These are phyloP conservation scores for Cymbopogon flexuosus DNA, from an alignment of 202 grass and related monocot genomes.

Conservation along the genomic window DNA sequence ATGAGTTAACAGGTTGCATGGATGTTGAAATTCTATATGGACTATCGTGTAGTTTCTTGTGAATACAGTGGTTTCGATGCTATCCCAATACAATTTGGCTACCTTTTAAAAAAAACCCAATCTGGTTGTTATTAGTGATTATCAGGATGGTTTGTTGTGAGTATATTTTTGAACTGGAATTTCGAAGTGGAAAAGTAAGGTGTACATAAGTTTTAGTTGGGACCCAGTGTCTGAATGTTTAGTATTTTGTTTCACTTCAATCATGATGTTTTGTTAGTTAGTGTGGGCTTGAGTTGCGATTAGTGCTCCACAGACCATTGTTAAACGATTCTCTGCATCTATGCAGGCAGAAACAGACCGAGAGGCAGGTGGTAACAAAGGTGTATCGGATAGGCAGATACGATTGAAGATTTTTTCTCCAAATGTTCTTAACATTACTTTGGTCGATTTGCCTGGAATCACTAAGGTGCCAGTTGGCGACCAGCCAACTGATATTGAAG, in stretches of 20 bases:
- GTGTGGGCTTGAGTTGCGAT: neutral
- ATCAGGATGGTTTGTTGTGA: neutral
- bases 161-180: neutral
- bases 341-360: slow-evolving; percentile 84
- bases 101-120: neutral
- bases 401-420: slow-evolving; percentile 94
- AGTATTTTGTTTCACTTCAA: neutral
- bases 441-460: slow-evolving; percentile 96
- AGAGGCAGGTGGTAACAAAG: slow-evolving; percentile 89
- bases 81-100: neutral
- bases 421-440: slow-evolving; percentile 94
- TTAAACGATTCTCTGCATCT: neutral
- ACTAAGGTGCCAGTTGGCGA: slow-evolving; percentile 98
- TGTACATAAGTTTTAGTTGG: slow-evolving; percentile 7
- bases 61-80: neutral
- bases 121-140: neutral
- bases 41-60: neutral
- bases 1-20: neutral
- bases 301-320: neutral
- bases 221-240: neutral
- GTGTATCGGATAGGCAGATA: slow-evolving; percentile 94
- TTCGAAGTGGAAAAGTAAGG: neutral
- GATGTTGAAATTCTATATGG: neutral
- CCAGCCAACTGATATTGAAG: slow-evolving; percentile 96
- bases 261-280: slow-evolving; percentile 1